Evolutionary conservation across 768 basidiomycete species (phyloP).

Genomic region (Mycena sanguinolenta): DNA sequence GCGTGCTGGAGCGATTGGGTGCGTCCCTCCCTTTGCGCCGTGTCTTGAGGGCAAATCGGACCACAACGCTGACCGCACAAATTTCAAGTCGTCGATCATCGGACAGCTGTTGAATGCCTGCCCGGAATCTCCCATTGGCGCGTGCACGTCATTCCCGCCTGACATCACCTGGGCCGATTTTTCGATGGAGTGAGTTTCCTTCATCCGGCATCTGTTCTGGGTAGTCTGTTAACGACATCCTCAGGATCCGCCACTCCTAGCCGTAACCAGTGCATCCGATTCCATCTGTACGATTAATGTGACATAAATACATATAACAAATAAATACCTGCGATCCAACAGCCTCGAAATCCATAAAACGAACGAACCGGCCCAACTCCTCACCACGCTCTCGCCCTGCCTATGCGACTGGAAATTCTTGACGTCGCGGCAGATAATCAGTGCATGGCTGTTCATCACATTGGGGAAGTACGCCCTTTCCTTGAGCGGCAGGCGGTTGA

Average conservation of each 20-base stretch:
- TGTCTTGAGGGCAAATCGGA: background rate
- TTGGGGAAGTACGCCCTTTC: slow-evolving; percentile 73
- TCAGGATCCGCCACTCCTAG: background rate
- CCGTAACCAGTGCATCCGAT: no score
- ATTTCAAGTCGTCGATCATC: slow-evolving; percentile 3
- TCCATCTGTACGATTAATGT: background rate
- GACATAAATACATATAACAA: background rate
- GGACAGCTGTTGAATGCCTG: slow-evolving; percentile 2
- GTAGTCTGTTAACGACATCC: background rate
- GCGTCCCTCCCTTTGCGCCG: background rate
- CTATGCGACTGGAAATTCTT: slow-evolving; percentile 70
- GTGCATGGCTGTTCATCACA: slow-evolving; percentile 76
- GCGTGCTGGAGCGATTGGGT: slow-evolving; percentile 26
- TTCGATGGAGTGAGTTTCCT: slow-evolving; percentile 10
- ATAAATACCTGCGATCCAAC: background rate
- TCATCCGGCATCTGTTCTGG: no score
- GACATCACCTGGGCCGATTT: background rate
- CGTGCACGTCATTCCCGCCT: slow-evolving; percentile 4
- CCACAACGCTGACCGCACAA: background rate
- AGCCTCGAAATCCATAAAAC: slow-evolving; percentile 9
- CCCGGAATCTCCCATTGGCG: background rate
- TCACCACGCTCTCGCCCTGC: slow-evolving; percentile 72
- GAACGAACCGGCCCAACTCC: slow-evolving; percentile 23
- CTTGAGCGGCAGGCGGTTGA: slow-evolving; percentile 80
- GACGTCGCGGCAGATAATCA: slow-evolving; percentile 78